A percentile compares a stretch with the other conserved stretches of the same genome.
These are phyloP conservation scores for Candida sakaeoensis DNA, from an alignment of 805 yeast species.

Conservation along the genomic window DNA sequence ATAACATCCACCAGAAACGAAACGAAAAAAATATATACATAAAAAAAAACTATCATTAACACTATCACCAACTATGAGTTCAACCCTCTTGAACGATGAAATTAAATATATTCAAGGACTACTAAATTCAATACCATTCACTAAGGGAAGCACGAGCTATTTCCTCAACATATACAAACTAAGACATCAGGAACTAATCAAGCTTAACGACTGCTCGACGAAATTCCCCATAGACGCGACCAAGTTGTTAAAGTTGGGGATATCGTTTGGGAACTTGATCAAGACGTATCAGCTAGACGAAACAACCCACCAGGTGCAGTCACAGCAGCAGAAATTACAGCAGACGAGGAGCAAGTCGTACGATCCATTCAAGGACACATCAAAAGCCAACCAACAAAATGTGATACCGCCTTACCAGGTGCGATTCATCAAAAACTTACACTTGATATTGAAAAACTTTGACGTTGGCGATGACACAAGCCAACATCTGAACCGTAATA, in stretches of 20 bases:
- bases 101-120: constrained; percentile 23
- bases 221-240: constrained; percentile 33
- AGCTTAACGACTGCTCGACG: constrained; percentile 20
- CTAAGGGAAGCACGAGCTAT: constrained; percentile 11
- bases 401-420: constrained; percentile 24
- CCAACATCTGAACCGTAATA: constrained; percentile 3
- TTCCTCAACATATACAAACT: constrained; percentile 33
- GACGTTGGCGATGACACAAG: constrained; percentile 27
- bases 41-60: too few relatives aligned
- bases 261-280: constrained; percentile 39
- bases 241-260: constrained; percentile 38
- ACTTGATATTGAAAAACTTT: constrained; percentile 33
- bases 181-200: constrained; percentile 17
- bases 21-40: background rate
- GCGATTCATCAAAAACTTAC: constrained; percentile 31
- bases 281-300: constrained; percentile 35
- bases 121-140: constrained; percentile 33
- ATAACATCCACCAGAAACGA: constrained; percentile 4
- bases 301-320: constrained; percentile 22
- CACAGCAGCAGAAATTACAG: constrained; percentile 14
- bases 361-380: constrained; percentile 3
- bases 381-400: background rate
- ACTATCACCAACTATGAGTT: constrained; percentile 6
- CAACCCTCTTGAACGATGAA: constrained; percentile 22
- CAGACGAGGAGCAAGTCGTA: constrained; percentile 11